These are phyloP conservation scores for Nannochloris sp. DNA, from an alignment of 139 green algal genomes.

Conservation along the genomic window DNA sequence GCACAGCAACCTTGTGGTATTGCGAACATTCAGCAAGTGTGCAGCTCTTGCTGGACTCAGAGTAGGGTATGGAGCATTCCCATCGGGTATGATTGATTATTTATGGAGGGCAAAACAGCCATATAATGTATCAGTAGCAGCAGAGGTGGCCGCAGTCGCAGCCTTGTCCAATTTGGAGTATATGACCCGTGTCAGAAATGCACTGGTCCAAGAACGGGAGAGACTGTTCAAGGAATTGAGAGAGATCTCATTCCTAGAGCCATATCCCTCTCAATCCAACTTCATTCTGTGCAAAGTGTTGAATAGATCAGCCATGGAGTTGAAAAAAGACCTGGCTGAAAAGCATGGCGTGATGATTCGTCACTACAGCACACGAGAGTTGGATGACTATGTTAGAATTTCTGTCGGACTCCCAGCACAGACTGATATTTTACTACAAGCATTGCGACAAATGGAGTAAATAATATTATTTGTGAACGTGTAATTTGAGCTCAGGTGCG, in stretches of 20 bases:
- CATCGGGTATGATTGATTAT: conserved; percentile 70
- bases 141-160: conserved; percentile 73
- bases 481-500: no score
- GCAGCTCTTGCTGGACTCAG: conserved; percentile 68
- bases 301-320: conserved; percentile 50
- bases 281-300: conserved; percentile 86
- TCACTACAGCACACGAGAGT: conserved; percentile 86
- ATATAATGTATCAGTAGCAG: conserved; percentile 95
- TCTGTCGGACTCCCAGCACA: conserved; percentile 91
- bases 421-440: conserved; percentile 73
- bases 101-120: conserved; percentile 97
- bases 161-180: conserved; percentile 68
- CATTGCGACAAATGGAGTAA: conserved; percentile 30
- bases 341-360: conserved; percentile 72
- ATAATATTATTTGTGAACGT: neutral
- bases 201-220: conserved; percentile 76
- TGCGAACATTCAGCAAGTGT: conserved; percentile 96
- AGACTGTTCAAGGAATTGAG: conserved; percentile 56
- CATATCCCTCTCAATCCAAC: conserved; percentile 87
- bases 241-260: conserved; percentile 74
- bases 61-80: conserved; percentile 56
- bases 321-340: conserved; percentile 77
- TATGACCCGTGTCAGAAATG: conserved; percentile 62
- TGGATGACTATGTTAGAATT: conserved; percentile 87
- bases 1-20: conserved; percentile 86